Conservation (phyloP, 208 protist species). For the Leishmania gerbilli region DNA sequence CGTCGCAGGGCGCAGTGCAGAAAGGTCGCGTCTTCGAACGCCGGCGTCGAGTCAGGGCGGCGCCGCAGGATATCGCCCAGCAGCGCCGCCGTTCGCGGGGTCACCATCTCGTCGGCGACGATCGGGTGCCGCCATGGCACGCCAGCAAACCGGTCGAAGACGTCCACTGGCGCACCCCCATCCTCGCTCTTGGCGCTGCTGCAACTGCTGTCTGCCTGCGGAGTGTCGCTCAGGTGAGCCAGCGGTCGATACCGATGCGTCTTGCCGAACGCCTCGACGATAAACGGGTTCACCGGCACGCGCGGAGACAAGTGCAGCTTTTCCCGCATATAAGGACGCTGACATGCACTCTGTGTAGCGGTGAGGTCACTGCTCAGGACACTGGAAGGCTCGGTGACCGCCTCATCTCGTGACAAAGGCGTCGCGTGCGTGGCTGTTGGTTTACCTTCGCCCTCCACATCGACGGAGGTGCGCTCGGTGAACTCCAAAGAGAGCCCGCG, state of each 20-base stretch:
- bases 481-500: not conserved
- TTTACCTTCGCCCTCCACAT: not conserved
- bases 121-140: constrained; percentile 16
- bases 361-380: not conserved
- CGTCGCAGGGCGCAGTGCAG: constrained; percentile 26
- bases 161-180: not conserved
- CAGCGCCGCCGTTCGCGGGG: constrained; percentile 15
- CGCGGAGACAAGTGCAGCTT: constrained; percentile 20
- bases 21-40: constrained; percentile 13
- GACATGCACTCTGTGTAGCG: not conserved
- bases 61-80: constrained; percentile 6
- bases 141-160: not conserved
- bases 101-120: constrained; percentile 15
- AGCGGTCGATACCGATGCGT: constrained; percentile 25
- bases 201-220: not conserved
- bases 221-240: not conserved
- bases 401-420: not conserved
- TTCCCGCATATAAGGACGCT: not conserved
- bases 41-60: not conserved
- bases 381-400: not conserved
- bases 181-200: not conserved
- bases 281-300: constrained; percentile 12
- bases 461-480: not conserved
- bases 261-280: constrained; percentile 20
- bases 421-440: not conserved